These are phyloP conservation scores for Alternaria incomplexa DNA, from an alignment of 2,329 filamentous ascomycete genomes.

Conservation along the genomic window DNA sequence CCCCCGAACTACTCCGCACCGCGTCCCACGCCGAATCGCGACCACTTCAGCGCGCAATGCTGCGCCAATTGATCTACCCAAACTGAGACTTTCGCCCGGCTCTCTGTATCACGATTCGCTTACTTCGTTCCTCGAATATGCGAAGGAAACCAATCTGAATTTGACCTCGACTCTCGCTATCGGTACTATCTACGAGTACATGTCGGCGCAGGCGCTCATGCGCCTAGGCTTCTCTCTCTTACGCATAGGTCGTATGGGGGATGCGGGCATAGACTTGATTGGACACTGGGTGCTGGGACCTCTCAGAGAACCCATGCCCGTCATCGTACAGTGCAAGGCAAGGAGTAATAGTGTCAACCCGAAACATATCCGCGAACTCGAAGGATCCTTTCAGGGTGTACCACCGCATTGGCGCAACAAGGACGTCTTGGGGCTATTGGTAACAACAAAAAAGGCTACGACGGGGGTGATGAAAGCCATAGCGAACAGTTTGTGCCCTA, in stretches of 20 bases:
- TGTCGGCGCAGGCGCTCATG: conserved; percentile 61
- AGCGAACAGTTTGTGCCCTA: conserved; percentile 68
- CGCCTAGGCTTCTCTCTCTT: conserved; percentile 68
- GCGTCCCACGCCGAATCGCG: conserved; percentile 35
- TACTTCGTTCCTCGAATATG: conserved; percentile 69
- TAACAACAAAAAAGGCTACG: conserved; percentile 72
- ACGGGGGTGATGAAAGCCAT: conserved; percentile 79
- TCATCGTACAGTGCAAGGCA: conserved; percentile 74
- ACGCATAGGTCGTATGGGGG: conserved; percentile 69
- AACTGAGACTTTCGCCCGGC: conserved; percentile 35
- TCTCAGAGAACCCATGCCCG: conserved; percentile 45
- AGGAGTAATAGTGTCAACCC: conserved; percentile 59
- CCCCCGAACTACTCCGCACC: conserved; percentile 28
- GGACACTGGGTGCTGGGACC: conserved; percentile 68
- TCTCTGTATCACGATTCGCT: conserved; percentile 66
- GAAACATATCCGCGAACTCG: conserved; percentile 72
- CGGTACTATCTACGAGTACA: conserved; percentile 82
- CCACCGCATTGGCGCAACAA: conserved; percentile 73
- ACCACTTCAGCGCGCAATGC: conserved; percentile 31
- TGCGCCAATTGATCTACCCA: conserved; percentile 36
- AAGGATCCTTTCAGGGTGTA: conserved; percentile 77
- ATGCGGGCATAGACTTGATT: conserved; percentile 76
- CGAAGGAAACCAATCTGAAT: conserved; percentile 62
- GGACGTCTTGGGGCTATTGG: conserved; percentile 72
- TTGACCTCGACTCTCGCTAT: conserved; percentile 66